Conservation (phyloP, 2,329 filamentous ascomycete species). For the Epichloe gansuensis region DNA sequence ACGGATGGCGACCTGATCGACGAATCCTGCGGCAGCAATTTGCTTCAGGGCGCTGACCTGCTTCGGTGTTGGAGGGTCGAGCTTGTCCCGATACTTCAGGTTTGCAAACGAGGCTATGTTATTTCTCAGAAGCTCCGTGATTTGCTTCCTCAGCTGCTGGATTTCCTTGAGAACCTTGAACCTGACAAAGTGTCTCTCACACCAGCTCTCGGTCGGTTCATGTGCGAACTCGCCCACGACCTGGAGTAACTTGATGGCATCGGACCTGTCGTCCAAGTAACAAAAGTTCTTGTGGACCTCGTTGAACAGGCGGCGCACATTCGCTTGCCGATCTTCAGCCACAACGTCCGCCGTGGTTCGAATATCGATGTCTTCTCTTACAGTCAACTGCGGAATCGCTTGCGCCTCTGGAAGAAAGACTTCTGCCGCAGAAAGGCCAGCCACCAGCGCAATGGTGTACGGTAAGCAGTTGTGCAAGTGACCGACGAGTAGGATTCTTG, state of each 20-base stretch:
- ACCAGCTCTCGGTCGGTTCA: conserved; percentile 61
- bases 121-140: conserved; percentile 65
- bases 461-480: conserved; percentile 71
- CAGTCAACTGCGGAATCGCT: conserved; percentile 47
- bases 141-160: conserved; percentile 68
- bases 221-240: conserved; percentile 80
- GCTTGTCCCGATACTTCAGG: conserved; percentile 42
- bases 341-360: conserved; percentile 56
- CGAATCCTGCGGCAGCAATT: conserved; percentile 82
- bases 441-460: conserved; percentile 79
- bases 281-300: conserved; percentile 68
- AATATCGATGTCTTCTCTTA: conserved; percentile 34
- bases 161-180: conserved; percentile 81
- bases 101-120: conserved; percentile 57
- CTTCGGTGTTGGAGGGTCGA: conserved; percentile 48
- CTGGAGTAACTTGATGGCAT: conserved; percentile 82
- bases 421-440: conserved; percentile 77
- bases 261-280: conserved; percentile 68
- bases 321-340: conserved; percentile 57
- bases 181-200: conserved; percentile 71
- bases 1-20: conserved; percentile 88
- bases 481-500: conserved; percentile 83
- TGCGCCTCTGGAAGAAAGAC: conserved; percentile 77
- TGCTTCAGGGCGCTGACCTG: conserved; percentile 76
- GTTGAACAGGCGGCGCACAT: conserved; percentile 49